These are phyloP conservation scores for Endogone sp. DNA, from an alignment of 192 early-diverging fungal genomes.

Conservation along the genomic window DNA sequence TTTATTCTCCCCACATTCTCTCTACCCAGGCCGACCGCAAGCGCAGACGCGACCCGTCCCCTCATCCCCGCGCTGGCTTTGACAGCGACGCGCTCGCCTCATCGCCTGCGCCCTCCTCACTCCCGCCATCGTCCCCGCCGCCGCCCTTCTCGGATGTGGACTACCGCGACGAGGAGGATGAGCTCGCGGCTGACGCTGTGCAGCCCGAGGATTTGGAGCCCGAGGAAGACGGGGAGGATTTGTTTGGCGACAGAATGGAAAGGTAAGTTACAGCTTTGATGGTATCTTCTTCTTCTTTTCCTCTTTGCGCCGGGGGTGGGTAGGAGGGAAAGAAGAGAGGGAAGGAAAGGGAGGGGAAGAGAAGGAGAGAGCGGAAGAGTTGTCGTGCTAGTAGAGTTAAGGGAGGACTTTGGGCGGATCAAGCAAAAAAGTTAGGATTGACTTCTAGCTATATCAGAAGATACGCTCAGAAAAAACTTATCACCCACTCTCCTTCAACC, in stretches of 20 bases:
- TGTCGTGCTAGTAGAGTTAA: background rate
- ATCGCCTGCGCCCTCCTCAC: conserved; percentile 35
- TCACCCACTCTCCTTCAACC: background rate
- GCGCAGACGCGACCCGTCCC: conserved; percentile 46
- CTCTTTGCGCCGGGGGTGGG: background rate
- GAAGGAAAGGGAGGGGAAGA: no score
- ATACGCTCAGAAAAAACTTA: background rate
- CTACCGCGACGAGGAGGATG: conserved; percentile 44
- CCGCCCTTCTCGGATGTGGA: conserved; percentile 47
- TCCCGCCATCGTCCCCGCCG: conserved; percentile 40
- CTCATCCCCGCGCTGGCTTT: conserved; percentile 11
- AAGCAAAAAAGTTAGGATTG: no score
- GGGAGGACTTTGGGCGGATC: background rate
- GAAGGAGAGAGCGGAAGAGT: background rate
- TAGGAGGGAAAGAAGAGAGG: no score
- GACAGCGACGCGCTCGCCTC: conserved; percentile 16
- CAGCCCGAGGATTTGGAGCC: conserved; percentile 53
- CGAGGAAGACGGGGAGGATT: conserved; percentile 85
- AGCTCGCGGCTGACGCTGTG: conserved; percentile 45
- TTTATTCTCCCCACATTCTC: background rate
- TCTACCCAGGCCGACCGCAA: conserved; percentile 39
- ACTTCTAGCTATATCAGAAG: no score
- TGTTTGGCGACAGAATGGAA: conserved; percentile 85
- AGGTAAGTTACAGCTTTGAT: conserved; percentile 40
- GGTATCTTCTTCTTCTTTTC: background rate